Evolutionary conservation across 2,329 filamentous ascomycete species (phyloP).

Genomic region (Beauveria australis): DNA sequence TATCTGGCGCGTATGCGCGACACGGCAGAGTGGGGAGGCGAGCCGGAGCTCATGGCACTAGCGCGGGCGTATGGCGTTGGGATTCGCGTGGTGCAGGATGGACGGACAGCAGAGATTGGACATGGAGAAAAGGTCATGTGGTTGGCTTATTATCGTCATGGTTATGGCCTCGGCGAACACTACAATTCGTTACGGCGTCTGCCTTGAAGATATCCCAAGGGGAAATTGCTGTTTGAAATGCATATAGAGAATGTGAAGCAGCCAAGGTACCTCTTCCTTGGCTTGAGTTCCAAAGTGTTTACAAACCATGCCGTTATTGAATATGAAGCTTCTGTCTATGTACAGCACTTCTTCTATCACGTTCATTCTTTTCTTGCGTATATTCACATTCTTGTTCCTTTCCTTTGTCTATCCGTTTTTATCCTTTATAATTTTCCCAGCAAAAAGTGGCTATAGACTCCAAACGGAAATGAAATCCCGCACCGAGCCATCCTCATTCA

Average conservation of each 20-base stretch:
- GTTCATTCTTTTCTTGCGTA: too few species aligned
- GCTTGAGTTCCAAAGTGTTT: too few species aligned
- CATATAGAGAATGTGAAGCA: too few species aligned
- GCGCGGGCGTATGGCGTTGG: constrained; percentile 71
- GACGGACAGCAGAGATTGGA: constrained; percentile 66
- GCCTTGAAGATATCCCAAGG: neutral
- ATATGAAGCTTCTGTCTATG: too few species aligned
- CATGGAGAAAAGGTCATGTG: constrained; percentile 50
- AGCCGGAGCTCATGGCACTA: constrained; percentile 80
- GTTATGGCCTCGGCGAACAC: constrained; percentile 90
- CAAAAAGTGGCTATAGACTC: constrained; percentile 22
- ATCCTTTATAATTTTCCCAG: neutral
- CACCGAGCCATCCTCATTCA: constrained; percentile 35
- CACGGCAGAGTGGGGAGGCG: constrained; percentile 93
- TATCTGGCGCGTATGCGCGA: constrained; percentile 73
- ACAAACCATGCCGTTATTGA: too few species aligned
- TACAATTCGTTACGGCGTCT: constrained; percentile 74
- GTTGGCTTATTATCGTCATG: constrained; percentile 92
- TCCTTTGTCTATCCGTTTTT: too few species aligned
- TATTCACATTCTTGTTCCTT: too few species aligned
- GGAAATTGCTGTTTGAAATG: too few species aligned
- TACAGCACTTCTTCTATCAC: too few species aligned
- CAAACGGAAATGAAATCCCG: constrained; percentile 49
- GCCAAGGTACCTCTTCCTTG: too few species aligned
- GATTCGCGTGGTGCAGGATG: constrained; percentile 81